A percentile compares a stretch with the other conserved stretches of the same genome.
These are phyloP conservation scores for Heliosperma pusillum DNA, from an alignment of 148 eudicot species.

Conservation along the genomic window DNA sequence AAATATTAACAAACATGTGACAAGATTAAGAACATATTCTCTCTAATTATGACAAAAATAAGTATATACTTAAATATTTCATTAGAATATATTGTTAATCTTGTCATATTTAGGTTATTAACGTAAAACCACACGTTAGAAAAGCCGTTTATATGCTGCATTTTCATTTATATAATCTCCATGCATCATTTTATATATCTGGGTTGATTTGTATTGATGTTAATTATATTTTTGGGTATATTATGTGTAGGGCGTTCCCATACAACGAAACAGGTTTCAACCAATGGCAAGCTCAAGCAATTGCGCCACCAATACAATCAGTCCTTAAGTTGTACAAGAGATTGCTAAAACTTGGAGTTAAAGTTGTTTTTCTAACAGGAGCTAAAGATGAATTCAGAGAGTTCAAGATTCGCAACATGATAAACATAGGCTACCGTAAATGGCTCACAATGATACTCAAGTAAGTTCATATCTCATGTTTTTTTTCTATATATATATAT, in stretches of 20 bases:
- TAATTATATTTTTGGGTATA: no score
- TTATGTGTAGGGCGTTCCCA: constrained; percentile 21
- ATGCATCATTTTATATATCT: no score
- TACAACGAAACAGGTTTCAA: constrained; percentile 28
- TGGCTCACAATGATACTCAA: constrained; percentile 47
- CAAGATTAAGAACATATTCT: no score
- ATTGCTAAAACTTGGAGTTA: constrained; percentile 35
- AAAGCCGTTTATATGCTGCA: no score
- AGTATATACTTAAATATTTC: no score
- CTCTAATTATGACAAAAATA: no score
- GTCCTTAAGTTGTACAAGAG: constrained; percentile 28
- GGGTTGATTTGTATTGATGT: neutral
- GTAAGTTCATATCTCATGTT: constrained; percentile 30
- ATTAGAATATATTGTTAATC: no score
- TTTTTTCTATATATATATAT: no score
- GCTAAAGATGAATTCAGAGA: constrained; percentile 25
- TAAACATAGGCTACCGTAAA: constrained; percentile 34
- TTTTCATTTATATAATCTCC: no score
- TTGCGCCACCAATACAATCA: constrained; percentile 26
- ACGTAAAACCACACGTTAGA: no score
- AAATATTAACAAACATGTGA: no score
- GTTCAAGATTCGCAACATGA: constrained; percentile 36
- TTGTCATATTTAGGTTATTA: no score
- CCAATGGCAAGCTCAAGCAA: constrained; percentile 29
- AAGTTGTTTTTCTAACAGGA: constrained; percentile 40